A percentile compares a stretch with the other conserved stretches of the same genome.
Evolutionary conservation across 805 yeast genomes (phyloP).

Genomic region (Wilhelminamyces savonicus): DNA sequence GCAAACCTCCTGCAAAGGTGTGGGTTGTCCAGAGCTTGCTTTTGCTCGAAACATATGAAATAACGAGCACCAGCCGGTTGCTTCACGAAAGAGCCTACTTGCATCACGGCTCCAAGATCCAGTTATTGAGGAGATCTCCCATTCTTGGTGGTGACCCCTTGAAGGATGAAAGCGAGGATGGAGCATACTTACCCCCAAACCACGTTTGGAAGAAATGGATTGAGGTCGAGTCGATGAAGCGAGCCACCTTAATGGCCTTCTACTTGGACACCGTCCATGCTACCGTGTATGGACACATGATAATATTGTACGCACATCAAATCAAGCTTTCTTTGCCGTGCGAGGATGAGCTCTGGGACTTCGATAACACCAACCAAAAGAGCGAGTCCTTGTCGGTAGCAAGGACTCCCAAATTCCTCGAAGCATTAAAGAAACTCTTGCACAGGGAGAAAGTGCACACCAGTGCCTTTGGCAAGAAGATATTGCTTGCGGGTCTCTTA

Average conservation of each 20-base stretch:
- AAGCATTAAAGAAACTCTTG: conserved; percentile 16
- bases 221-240: conserved; percentile 30
- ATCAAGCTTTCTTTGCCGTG: conserved; percentile 15
- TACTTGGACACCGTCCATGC: conserved; percentile 30
- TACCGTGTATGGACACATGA: conserved; percentile 26
- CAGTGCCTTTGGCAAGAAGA: conserved; percentile 13
- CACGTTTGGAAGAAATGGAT: conserved; percentile 25
- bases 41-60: conserved; percentile 6
- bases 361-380: conserved; percentile 10
- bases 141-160: conserved; percentile 36
- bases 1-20: conserved; percentile 7
- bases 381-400: conserved; percentile 6
- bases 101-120: conserved; percentile 14
- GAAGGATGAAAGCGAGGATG: conserved; percentile 19
- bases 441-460: conserved; percentile 15
- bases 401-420: conserved; percentile 16
- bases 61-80: conserved; percentile 3
- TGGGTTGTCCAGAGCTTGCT: conserved; percentile 6
- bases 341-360: conserved; percentile 16
- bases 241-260: conserved; percentile 28
- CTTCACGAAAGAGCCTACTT: conserved; percentile 7
- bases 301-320: conserved; percentile 20
- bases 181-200: conserved; percentile 6
- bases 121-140: conserved; percentile 17
- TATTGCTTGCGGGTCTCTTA: conserved; percentile 6